A percentile compares a stretch with the other conserved stretches of the same genome.
Evolutionary conservation across 805 yeast species (phyloP).

Genomic region (Kuraishia floccosa): DNA sequence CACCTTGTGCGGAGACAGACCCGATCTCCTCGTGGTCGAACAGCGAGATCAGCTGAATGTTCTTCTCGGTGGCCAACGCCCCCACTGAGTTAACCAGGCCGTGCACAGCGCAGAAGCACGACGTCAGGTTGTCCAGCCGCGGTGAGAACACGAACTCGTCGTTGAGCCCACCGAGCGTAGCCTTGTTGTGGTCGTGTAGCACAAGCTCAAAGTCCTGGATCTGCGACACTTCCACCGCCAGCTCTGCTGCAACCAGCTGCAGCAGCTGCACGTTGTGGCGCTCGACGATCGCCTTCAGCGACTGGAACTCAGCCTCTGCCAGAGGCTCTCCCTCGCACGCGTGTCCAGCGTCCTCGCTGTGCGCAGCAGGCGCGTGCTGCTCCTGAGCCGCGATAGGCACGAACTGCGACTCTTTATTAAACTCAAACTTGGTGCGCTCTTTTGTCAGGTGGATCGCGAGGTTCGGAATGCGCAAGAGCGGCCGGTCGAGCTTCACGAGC

Average conservation of each 20-base stretch:
- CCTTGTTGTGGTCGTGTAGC: slow-evolving; percentile 74
- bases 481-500: slow-evolving; percentile 71
- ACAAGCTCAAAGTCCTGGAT: slow-evolving; percentile 88
- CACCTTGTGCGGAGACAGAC: slow-evolving; percentile 91
- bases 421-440: slow-evolving; percentile 68
- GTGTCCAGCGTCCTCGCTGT: slow-evolving; percentile 22
- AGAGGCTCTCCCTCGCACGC: slow-evolving; percentile 34
- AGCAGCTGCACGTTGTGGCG: slow-evolving; percentile 74
- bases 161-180: slow-evolving; percentile 78
- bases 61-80: slow-evolving; percentile 31
- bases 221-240: slow-evolving; percentile 34
- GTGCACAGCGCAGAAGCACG: slow-evolving; percentile 70
- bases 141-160: slow-evolving; percentile 90
- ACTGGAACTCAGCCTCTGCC: slow-evolving; percentile 44
- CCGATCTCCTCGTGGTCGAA: slow-evolving; percentile 98
- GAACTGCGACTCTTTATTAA: slow-evolving; percentile 80
- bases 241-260: slow-evolving; percentile 55
- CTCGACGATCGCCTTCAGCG: slow-evolving; percentile 50
- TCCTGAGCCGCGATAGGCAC: slow-evolving; percentile 73
- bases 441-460: slow-evolving; percentile 87
- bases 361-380: slow-evolving; percentile 14
- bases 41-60: slow-evolving; percentile 65
- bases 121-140: slow-evolving; percentile 81
- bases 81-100: slow-evolving; percentile 48
- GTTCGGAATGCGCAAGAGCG: slow-evolving; percentile 85